These are phyloP conservation scores for Leccinum ochraceum DNA, from an alignment of 768 basidiomycete genomes.

Conservation along the genomic window DNA sequence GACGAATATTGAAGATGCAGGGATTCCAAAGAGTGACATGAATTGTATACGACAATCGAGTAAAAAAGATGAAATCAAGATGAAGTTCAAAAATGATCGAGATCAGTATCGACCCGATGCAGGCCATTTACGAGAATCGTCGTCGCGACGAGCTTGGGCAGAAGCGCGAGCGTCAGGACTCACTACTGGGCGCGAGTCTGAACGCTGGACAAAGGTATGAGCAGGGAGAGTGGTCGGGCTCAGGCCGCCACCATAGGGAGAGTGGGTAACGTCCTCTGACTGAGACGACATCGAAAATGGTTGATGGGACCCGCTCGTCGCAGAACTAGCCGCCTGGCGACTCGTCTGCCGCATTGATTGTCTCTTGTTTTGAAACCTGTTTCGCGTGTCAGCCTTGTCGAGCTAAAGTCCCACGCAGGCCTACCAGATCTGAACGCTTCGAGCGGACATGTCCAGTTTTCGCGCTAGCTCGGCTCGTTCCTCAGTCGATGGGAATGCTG, in stretches of 20 bases:
- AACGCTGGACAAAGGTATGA: conserved; percentile 41
- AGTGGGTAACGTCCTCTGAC: conserved; percentile 33
- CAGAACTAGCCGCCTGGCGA: conserved; percentile 55
- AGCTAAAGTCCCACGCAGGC: conserved; percentile 20
- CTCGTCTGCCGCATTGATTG: conserved; percentile 81
- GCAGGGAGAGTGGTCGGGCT: conserved; percentile 32
- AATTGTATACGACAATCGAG: conserved; percentile 33
- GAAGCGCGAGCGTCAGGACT: conserved; percentile 31
- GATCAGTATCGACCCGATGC: conserved; percentile 46
- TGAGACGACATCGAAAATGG: conserved; percentile 46
- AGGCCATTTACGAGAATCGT: conserved; percentile 52
- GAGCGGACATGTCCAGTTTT: conserved; percentile 76
- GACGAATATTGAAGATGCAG: conserved; percentile 33
- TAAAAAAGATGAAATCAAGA: conserved; percentile 38
- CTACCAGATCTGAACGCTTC: conserved; percentile 88
- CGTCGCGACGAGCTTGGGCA: conserved; percentile 43
- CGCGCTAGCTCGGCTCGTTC: conserved; percentile 79
- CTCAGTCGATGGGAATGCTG: conserved; percentile 86
- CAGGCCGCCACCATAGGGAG: conserved; percentile 37
- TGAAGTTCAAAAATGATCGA: conserved; percentile 28
- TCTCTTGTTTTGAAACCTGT: conserved; percentile 86
- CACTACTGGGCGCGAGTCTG: conserved; percentile 40
- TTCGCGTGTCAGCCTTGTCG: conserved; percentile 22
- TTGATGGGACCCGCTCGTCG: conserved; percentile 47
- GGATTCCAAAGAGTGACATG: conserved; percentile 36